Percentiles rank a stretch among this genome's conserved stretches.
These are phyloP conservation scores for Tetracentron sinense DNA, from an alignment of 164 flowering plant species.

Conservation along the genomic window DNA sequence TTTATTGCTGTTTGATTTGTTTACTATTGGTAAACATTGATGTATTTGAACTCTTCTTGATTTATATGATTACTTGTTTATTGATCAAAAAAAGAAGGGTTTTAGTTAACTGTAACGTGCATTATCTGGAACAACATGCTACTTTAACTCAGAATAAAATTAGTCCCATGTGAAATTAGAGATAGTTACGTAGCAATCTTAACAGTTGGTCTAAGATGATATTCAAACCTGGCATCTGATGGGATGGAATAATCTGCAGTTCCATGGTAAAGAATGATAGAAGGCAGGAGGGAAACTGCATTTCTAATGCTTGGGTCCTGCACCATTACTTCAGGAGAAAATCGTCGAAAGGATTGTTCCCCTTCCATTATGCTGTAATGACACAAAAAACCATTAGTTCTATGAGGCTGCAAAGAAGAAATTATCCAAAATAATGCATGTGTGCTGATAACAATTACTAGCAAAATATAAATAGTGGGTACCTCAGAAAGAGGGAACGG, in stretches of 20 bases:
- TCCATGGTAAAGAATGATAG: constrained; percentile 76
- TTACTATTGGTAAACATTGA: too few relatives aligned
- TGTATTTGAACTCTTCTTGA: too few relatives aligned
- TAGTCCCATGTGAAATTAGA: neutral
- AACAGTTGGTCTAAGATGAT: constrained; percentile 7
- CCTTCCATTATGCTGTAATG: constrained; percentile 94
- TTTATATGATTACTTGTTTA: too few relatives aligned
- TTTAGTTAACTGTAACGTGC: too few relatives aligned
- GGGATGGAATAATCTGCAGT: constrained; percentile 83
- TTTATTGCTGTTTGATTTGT: too few relatives aligned
- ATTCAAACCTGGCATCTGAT: constrained; percentile 65
- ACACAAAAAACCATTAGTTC: constrained; percentile 7
- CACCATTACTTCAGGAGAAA: constrained; percentile 76
- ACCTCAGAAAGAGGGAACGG: constrained; percentile 83
- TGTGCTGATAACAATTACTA: neutral
- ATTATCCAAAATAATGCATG: neutral
- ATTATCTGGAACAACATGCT: neutral
- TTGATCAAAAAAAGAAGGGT: too few relatives aligned
- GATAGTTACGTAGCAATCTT: neutral
- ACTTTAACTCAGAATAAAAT: neutral
- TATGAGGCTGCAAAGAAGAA: neutral
- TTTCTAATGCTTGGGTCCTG: constrained; percentile 43
- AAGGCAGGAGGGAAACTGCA: constrained; percentile 65
- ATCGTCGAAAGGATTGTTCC: constrained; percentile 50
- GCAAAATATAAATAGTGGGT: neutral